phyloP scores from a whole-genome alignment of 495 filamentous ascomycete genomes.

The Aspergillus olivimuriae region DNA sequence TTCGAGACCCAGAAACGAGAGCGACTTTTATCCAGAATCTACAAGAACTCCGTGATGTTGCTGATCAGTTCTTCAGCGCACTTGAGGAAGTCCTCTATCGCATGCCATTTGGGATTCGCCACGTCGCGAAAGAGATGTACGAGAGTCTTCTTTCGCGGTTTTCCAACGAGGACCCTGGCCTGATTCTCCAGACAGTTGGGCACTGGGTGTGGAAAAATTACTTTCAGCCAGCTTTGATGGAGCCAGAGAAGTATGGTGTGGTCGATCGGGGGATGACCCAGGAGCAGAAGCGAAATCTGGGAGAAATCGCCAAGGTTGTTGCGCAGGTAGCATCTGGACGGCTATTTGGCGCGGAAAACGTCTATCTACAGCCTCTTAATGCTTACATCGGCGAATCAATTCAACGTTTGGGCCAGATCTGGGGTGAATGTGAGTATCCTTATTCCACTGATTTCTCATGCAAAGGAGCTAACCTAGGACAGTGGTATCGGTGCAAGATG shows the following conservation, averaged over 20 bases:
- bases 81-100: constrained; percentile 77
- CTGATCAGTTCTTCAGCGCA: constrained; percentile 75
- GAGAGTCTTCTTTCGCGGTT: constrained; percentile 70
- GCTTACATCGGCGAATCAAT: constrained; percentile 82
- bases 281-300: constrained; percentile 87
- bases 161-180: constrained; percentile 67
- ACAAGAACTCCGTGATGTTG: constrained; percentile 86
- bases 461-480: constrained; percentile 23
- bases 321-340: constrained; percentile 79
- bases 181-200: constrained; percentile 75
- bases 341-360: constrained; percentile 86
- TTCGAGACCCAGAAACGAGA: constrained; percentile 86
- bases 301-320: constrained; percentile 85
- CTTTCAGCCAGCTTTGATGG: constrained; percentile 77
- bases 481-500: constrained; percentile 78
- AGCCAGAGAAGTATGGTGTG: constrained; percentile 86
- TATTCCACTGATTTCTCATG: constrained; percentile 1
- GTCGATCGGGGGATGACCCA: constrained; percentile 81
- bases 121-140: constrained; percentile 81
- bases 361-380: constrained; percentile 93
- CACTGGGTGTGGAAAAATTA: constrained; percentile 94
- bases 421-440: constrained; percentile 50
- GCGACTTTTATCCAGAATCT: constrained; percentile 88
- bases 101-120: constrained; percentile 92
- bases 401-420: constrained; percentile 70